Conservation (phyloP, 2,329 filamentous ascomycete species). For the Botrytis aclada region DNA sequence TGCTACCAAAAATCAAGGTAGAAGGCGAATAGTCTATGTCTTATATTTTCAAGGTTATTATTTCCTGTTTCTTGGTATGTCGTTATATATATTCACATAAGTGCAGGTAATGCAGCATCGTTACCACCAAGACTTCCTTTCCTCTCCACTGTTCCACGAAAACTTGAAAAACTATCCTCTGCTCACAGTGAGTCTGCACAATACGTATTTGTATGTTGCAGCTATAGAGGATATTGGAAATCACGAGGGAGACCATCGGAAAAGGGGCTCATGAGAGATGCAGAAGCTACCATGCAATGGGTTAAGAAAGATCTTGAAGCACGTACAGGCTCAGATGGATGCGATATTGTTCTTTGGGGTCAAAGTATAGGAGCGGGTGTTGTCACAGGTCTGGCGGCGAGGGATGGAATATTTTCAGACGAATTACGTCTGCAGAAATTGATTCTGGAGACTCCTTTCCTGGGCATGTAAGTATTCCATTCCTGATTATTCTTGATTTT, state of each 20-base stretch:
- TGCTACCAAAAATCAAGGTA: background rate
- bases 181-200: conserved; percentile 24
- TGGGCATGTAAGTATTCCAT: conserved; percentile 48
- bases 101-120: conserved; percentile 56
- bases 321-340: conserved; percentile 22
- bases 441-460: conserved; percentile 74
- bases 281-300: conserved; percentile 62
- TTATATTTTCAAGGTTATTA: conserved; percentile 54
- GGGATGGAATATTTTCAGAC: conserved; percentile 22
- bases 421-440: conserved; percentile 44
- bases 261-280: conserved; percentile 65
- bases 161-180: conserved; percentile 40
- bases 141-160: conserved; percentile 51
- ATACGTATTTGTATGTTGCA: conserved; percentile 54
- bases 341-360: conserved; percentile 63
- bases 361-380: conserved; percentile 75
- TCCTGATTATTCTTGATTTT: background rate
- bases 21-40: conserved; percentile 45
- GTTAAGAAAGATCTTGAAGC: conserved; percentile 45
- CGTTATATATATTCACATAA: conserved; percentile 27
- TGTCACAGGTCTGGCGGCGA: conserved; percentile 50
- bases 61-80: conserved; percentile 22
- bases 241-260: conserved; percentile 70
- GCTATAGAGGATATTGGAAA: conserved; percentile 63
- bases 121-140: conserved; percentile 56